Evolutionary conservation across 805 yeast genomes (phyloP).

Genomic region (Yamadazyma paraphyllophila): DNA sequence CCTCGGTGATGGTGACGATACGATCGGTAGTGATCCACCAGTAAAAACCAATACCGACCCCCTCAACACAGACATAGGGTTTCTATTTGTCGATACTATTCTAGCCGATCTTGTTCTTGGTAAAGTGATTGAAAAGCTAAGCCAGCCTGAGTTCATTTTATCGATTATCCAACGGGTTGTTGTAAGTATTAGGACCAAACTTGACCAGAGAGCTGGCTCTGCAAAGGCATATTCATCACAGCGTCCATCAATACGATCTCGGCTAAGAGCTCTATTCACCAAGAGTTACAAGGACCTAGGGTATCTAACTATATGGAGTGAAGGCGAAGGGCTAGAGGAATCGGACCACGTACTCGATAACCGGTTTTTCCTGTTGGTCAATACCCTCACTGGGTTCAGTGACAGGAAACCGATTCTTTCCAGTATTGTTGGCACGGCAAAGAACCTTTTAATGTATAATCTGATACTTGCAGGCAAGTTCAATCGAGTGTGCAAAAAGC

Average conservation of each 20-base stretch:
- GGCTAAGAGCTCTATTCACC: slow-evolving; percentile 9
- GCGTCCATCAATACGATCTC: slow-evolving; percentile 2
- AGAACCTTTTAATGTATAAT: slow-evolving; percentile 5
- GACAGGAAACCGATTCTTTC: slow-evolving; percentile 13
- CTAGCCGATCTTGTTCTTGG: slow-evolving; percentile 29
- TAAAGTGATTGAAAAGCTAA: slow-evolving; percentile 22
- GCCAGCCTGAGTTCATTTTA: slow-evolving; percentile 27
- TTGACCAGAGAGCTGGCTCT: not conserved
- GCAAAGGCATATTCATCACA: not conserved
- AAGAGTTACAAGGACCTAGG: slow-evolving; percentile 14
- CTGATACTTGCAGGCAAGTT: slow-evolving; percentile 6
- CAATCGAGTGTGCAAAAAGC: slow-evolving; percentile 11
- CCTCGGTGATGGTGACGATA: not conserved
- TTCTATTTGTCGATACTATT: slow-evolving; percentile 22
- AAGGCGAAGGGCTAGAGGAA: slow-evolving; percentile 3
- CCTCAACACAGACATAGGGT: slow-evolving; percentile 23
- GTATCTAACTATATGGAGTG: slow-evolving; percentile 12
- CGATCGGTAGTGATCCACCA: not conserved
- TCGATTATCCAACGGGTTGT: slow-evolving; percentile 14
- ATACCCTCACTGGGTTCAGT: slow-evolving; percentile 13
- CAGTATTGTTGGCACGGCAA: slow-evolving; percentile 1
- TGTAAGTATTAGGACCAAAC: slow-evolving; percentile 3
- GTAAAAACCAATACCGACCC: slow-evolving; percentile 11
- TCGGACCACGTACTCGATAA: slow-evolving; percentile 9
- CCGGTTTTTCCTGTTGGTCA: slow-evolving; percentile 7